phyloP scores from a whole-genome alignment of 164 flowering plant genomes.

The Chimonanthus praecox region DNA sequence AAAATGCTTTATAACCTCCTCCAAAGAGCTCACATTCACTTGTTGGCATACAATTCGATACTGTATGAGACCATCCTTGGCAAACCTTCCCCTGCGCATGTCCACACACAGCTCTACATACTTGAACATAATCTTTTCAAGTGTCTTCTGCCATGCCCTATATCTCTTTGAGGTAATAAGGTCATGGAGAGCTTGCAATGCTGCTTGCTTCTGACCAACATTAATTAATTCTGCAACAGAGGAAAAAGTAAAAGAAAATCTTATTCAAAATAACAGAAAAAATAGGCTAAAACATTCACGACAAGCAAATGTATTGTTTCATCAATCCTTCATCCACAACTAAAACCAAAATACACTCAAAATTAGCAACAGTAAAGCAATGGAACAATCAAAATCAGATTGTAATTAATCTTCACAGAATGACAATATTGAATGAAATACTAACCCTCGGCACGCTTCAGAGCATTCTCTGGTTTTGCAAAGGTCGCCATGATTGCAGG shows the following conservation, averaged over 20 bases:
- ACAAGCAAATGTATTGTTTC: not conserved
- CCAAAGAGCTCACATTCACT: conserved; percentile 86
- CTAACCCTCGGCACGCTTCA: conserved; percentile 32
- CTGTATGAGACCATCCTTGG: conserved; percentile 93
- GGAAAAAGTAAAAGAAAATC: not conserved
- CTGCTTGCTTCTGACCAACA: conserved; percentile 96
- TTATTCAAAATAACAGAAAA: not conserved
- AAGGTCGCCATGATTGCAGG: conserved; percentile 18
- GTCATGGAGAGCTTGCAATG: conserved; percentile 81
- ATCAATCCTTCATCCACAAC: not conserved
- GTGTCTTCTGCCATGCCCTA: conserved; percentile 84
- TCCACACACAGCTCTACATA: conserved; percentile 96
- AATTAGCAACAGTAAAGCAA: not conserved
- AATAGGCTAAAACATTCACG: not conserved
- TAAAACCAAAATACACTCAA: not conserved
- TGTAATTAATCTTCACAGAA: not conserved
- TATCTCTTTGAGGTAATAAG: conserved; percentile 85
- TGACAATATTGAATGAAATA: not conserved
- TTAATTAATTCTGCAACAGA: conserved; percentile 70
- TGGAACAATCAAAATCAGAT: not conserved
- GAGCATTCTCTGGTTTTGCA: conserved; percentile 32
- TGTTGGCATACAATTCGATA: conserved; percentile 91
- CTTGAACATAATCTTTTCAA: conserved; percentile 85
- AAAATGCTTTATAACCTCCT: conserved; percentile 94
- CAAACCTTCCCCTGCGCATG: conserved; percentile 77